Conservation (phyloP, 495 filamentous ascomycete genomes). For the Podospora anserina region DNA sequence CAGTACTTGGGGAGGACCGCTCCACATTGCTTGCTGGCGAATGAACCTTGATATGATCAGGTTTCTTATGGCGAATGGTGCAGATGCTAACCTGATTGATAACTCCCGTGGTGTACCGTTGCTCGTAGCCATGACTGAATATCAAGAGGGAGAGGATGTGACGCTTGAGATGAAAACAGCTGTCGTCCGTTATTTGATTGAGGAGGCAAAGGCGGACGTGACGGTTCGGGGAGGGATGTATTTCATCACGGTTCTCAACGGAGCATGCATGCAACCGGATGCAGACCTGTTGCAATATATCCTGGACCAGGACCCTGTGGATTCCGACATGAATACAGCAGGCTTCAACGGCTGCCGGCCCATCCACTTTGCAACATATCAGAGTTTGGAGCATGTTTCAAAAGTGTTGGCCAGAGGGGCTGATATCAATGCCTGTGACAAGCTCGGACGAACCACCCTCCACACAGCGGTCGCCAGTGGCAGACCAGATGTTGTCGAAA, state of each 20-base stretch:
- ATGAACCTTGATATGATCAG: not conserved
- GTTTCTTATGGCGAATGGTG: not conserved
- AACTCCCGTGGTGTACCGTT: not conserved
- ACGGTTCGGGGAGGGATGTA: not conserved
- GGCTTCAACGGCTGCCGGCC: not conserved
- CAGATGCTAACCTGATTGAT: not conserved
- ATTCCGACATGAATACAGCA: not conserved
- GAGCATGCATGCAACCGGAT: not conserved
- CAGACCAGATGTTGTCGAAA: not conserved
- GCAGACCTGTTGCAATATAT: not conserved
- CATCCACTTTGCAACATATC: not conserved
- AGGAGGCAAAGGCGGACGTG: not conserved
- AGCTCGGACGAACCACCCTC: not conserved
- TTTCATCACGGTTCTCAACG: not conserved
- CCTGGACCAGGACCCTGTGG: not conserved
- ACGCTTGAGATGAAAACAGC: not conserved
- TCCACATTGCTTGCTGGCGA: not conserved
- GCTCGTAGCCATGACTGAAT: not conserved
- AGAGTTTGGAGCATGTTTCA: not conserved
- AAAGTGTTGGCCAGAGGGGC: not conserved
- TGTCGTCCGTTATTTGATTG: not conserved
- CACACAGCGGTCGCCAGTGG: not conserved
- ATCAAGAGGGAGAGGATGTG: not conserved
- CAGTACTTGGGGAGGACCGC: not conserved
- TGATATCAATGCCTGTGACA: not conserved